These are phyloP conservation scores for Cerioporus squamosus DNA, from an alignment of 1,284 basidiomycete species.

Conservation along the genomic window DNA sequence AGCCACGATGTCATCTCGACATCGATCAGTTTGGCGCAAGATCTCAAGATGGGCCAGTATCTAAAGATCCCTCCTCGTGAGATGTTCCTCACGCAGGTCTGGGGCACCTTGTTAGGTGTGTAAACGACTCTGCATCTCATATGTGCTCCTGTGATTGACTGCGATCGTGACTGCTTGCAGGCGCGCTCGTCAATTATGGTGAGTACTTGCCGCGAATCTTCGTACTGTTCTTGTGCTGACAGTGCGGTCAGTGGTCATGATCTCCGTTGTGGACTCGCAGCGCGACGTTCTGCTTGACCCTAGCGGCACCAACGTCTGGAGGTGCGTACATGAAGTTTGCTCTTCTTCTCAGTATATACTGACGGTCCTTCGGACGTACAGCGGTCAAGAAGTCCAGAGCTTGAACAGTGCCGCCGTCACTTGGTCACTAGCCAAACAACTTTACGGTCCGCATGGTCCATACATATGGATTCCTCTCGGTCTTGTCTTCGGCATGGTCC, in stretches of 20 bases:
- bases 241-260: constrained; percentile 50
- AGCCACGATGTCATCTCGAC: constrained; percentile 60
- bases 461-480: constrained; percentile 60
- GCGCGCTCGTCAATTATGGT: constrained; percentile 41
- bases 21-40: constrained; percentile 54
- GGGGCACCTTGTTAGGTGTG: constrained; percentile 63
- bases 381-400: constrained; percentile 30
- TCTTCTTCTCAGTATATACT: background rate
- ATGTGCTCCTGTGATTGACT: too few relatives aligned
- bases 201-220: background rate
- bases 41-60: constrained; percentile 80
- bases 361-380: constrained; percentile 1
- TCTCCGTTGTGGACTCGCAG: constrained; percentile 55
- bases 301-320: constrained; percentile 61
- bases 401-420: constrained; percentile 65
- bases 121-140: background rate
- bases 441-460: constrained; percentile 56
- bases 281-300: constrained; percentile 55
- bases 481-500: constrained; percentile 54
- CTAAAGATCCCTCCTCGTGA: constrained; percentile 75
- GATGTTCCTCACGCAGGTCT: constrained; percentile 71
- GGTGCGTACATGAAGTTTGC: constrained; percentile 15
- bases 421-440: constrained; percentile 64
- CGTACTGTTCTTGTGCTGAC: background rate
- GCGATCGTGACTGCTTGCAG: background rate